Conservation (phyloP, 2,329 filamentous ascomycete genomes). For the Penicillium brasilianum region DNA sequence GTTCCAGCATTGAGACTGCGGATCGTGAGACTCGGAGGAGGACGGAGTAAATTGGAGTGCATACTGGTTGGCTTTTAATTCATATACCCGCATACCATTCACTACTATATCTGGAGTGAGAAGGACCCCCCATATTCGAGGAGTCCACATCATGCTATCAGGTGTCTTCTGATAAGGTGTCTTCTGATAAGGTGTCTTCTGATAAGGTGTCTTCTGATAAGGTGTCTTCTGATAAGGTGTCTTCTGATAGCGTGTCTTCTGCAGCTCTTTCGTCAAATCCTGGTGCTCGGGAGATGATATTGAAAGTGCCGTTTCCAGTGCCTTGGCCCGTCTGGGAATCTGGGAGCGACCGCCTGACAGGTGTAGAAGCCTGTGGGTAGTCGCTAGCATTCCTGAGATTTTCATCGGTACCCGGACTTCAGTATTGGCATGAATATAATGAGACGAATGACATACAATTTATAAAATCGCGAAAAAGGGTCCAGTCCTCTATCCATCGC, state of each 20-base stretch:
- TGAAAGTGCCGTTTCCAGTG: neutral
- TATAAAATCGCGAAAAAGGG: neutral
- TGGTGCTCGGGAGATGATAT: too few relatives aligned
- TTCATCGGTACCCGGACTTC: neutral
- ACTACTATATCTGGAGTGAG: neutral
- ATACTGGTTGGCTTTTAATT: neutral
- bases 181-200: too few relatives aligned
- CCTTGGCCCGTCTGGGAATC: neutral
- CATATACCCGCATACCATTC: neutral
- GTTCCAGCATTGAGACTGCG: slow-evolving; percentile 63
- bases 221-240: too few relatives aligned
- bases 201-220: too few relatives aligned
- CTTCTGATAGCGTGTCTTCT: too few relatives aligned
- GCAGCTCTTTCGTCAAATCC: too few relatives aligned
- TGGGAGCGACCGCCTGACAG: neutral
- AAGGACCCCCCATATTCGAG: neutral
- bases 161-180: too few relatives aligned
- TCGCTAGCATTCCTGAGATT: neutral
- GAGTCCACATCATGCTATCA: neutral
- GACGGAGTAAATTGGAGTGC: slow-evolving; percentile 55
- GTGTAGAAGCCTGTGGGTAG: neutral
- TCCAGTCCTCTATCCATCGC: neutral
- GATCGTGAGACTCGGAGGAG: slow-evolving; percentile 69
- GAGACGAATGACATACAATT: slow-evolving; percentile 3
- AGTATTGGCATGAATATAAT: neutral